These are phyloP conservation scores for Alternaria arborescens DNA, from an alignment of 2,329 filamentous ascomycete genomes.

Conservation along the genomic window DNA sequence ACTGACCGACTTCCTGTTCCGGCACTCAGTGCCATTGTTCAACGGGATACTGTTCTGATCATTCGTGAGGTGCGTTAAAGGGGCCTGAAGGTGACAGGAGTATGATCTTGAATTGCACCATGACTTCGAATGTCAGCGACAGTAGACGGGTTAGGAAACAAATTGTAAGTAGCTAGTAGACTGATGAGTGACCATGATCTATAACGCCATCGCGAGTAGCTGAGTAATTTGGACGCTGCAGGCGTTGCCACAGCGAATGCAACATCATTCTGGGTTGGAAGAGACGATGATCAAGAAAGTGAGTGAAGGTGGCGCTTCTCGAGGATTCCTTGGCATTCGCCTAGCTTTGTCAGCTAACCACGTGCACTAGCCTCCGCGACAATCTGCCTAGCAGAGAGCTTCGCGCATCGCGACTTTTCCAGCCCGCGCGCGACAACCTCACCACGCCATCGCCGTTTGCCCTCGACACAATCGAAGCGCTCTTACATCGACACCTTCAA, in stretches of 20 bases:
- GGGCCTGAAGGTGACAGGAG: no score
- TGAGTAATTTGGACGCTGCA: no score
- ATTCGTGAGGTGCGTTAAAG: neutral
- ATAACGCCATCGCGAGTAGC: neutral
- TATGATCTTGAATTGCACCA: neutral
- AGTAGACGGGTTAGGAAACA: neutral
- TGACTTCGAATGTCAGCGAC: neutral
- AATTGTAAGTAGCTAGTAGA: neutral
- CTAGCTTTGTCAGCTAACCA: slow-evolving; percentile 16
- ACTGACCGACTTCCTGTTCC: neutral
- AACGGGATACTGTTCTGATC: neutral
- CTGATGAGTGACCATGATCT: neutral
- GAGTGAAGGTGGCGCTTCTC: slow-evolving; percentile 11
- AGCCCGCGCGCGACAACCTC: slow-evolving; percentile 14
- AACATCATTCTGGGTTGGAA: neutral
- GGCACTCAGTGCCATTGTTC: neutral
- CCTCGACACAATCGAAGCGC: neutral
- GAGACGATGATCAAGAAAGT: neutral
- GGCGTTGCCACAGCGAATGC: neutral
- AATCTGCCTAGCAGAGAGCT: slow-evolving; percentile 9
- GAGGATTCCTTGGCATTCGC: slow-evolving; percentile 16
- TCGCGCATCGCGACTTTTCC: slow-evolving; percentile 23
- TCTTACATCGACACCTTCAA: neutral
- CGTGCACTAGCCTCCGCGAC: slow-evolving; percentile 7
- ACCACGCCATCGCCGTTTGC: slow-evolving; percentile 5